Conservation (phyloP, 2,329 filamentous ascomycete genomes). For the Colletotrichum sp. region DNA sequence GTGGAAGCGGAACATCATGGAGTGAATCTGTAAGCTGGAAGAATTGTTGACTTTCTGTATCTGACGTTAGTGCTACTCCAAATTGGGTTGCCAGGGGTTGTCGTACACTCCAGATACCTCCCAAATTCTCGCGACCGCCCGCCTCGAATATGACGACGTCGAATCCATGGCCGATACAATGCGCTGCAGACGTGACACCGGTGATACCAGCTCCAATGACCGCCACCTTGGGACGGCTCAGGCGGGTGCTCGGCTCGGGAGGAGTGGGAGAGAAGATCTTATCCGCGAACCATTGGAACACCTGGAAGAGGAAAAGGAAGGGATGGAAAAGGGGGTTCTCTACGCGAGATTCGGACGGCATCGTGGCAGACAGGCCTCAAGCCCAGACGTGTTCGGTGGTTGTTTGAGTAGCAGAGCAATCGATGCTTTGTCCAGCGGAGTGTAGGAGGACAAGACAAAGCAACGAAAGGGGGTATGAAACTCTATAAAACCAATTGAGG, state of each 20-base stretch:
- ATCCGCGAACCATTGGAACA: slow-evolving; percentile 69
- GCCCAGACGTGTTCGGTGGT: not conserved
- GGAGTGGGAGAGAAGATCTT: slow-evolving; percentile 73
- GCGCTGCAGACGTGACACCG: slow-evolving; percentile 78
- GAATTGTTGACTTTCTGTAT: slow-evolving; percentile 78
- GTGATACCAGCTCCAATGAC: slow-evolving; percentile 76
- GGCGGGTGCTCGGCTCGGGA: slow-evolving; percentile 60
- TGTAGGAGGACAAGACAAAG: not conserved
- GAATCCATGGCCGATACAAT: slow-evolving; percentile 86
- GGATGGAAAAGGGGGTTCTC: slow-evolving; percentile 54
- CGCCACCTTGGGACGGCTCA: slow-evolving; percentile 70
- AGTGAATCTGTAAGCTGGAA: slow-evolving; percentile 83
- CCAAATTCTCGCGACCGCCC: slow-evolving; percentile 67
- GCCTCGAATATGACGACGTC: slow-evolving; percentile 82
- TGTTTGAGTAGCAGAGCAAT: not conserved
- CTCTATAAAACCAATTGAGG: not conserved
- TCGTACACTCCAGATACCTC: slow-evolving; percentile 81
- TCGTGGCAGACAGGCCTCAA: slow-evolving; percentile 23
- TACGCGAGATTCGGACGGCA: slow-evolving; percentile 35
- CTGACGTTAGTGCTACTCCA: not conserved
- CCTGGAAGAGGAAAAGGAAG: slow-evolving; percentile 66
- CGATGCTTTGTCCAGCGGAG: not conserved
- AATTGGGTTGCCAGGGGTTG: not conserved
- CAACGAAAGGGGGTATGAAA: not conserved
- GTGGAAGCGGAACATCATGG: slow-evolving; percentile 87